Evolutionary conservation across 345 rosid species (phyloP), one percentile per base, ranked within the genome.

Genomic region (Noccaea caerulescens): DNA sequence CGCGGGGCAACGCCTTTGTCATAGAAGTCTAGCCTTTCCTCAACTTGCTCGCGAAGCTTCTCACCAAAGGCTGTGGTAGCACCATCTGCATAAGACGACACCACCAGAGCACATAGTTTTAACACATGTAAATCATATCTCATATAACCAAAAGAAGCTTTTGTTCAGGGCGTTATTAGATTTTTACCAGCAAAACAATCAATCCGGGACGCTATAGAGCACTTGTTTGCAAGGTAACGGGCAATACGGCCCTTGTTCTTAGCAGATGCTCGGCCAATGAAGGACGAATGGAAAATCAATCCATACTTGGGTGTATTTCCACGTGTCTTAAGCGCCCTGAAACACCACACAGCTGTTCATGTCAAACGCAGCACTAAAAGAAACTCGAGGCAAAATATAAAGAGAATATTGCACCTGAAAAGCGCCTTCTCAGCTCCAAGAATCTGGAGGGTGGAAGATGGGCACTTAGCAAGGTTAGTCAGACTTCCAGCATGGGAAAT

Each of bases 401-500:
- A 50, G 12, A 41, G 7, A 23, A 47, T n/a, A 51, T 20, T 14
- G 50, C 59, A 94, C 99, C 99, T 95, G 84, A 95, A 95, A 52
- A 95, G 93, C 4, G 97, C 97, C 79, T 90, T 95, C 81, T 92
- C 98, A 0, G 97, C 99, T 60, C 98, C 99, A 66, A 90, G 98
- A 71, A 95, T 90, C 84, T 92, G 98, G 80, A 95, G 97, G 42
- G 99, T 95, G 23, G 98, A 95, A 76, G 99, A 92, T 68, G 99
- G 97, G 80, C 94, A 92, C 64, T 92, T 95, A 4, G 99, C 98
- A 79, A 92, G 86, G 83, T 92, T 95, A 13, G 98, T 88, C 61
- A 95, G 92, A 88, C 98, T 95, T 37, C 99, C 99, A 62, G 98
- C 99, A 84, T 95, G 99, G 59, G 98, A 95, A 49, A 95, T 92